Base-by-base conservation (phyloP, 1,284 basidiomycete species). In the Garcileccinum viscosum region DNA sequence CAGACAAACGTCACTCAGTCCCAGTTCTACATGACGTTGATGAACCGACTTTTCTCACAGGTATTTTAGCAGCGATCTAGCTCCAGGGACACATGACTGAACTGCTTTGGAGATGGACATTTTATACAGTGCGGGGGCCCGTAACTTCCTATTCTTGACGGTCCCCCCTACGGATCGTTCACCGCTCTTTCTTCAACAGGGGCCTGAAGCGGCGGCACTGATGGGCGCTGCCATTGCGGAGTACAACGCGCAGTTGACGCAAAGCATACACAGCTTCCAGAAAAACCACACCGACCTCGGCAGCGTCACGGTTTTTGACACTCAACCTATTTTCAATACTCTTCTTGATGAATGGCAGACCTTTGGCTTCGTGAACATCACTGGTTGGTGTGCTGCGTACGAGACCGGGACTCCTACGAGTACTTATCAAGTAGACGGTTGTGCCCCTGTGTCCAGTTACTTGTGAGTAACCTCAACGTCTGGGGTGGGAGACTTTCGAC, bases 131-230 rank as follows among this genome's bases (percentile, higher is more conserved):
- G 76, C 82, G 58, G 90, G 89, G 38, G 89, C 87, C 38, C 87
- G 89, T 24, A 85, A 86, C 47, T 91, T 91, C 80, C 79, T 91
- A 15, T 89, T 91, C 81, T 80, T 91, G 56, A 90, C 87, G n/a
- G 89, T 91, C 15, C 90, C 90, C 2, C 88, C 89, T 12, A 86
- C 85, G 27, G 83, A 91, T 73, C 85, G 88, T 59, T 84, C 89
- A 1, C 90, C 90, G 1, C 81, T 89, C 17, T 77, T 85, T 67
- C 68, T 89, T 53, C 24, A 53, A 24, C 24, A 27, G 17, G 89
- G 89, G 5, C 65, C 77, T 1, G 67, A 74, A 1, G 79, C 80
- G 15, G 81, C 82, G 32, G 67, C 78, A 0, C 77, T 77, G 38
- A 82, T 90, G 71, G 81, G 77, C 4, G 69, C 81, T 11, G 80